Evolutionary conservation across 495 filamentous ascomycete species (phyloP).

Genomic region (Neurospora discreta): DNA sequence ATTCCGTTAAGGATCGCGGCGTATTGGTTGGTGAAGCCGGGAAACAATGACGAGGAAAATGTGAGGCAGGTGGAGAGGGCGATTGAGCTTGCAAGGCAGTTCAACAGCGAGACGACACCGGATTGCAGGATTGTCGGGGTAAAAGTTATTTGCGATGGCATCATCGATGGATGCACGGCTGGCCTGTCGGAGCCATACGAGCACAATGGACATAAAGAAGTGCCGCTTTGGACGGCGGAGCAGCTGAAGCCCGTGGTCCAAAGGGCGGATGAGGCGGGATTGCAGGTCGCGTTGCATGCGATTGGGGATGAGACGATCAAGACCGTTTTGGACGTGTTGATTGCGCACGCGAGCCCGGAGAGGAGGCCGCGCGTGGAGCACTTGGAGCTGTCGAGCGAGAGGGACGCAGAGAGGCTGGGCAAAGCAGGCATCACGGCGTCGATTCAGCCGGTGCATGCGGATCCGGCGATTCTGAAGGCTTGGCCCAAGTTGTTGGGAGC

Average conservation of each 20-base stretch:
- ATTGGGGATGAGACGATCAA: slow-evolving; percentile 50
- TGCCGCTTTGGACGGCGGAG: slow-evolving; percentile 45
- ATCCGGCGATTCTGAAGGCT: slow-evolving; percentile 49
- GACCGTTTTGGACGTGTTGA: slow-evolving; percentile 45
- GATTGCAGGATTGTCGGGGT: slow-evolving; percentile 52
- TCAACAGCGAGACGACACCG: slow-evolving; percentile 35
- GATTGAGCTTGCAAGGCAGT: slow-evolving; percentile 39
- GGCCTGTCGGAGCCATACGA: slow-evolving; percentile 50
- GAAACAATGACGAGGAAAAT: slow-evolving; percentile 28
- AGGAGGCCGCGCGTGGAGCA: slow-evolving; percentile 51
- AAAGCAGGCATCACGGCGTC: slow-evolving; percentile 48
- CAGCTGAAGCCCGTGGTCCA: slow-evolving; percentile 44
- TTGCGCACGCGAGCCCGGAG: slow-evolving; percentile 30
- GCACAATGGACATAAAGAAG: slow-evolving; percentile 31
- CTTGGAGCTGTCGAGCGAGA: slow-evolving; percentile 43
- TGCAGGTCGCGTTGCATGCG: slow-evolving; percentile 56
- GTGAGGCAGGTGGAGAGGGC: slow-evolving; percentile 48
- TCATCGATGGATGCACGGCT: slow-evolving; percentile 57
- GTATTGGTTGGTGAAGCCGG: slow-evolving; percentile 50
- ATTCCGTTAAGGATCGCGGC: slow-evolving; percentile 48
- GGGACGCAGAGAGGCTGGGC: slow-evolving; percentile 43
- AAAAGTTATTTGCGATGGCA: slow-evolving; percentile 59
- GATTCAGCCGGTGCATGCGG: slow-evolving; percentile 53
- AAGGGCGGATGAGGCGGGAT: slow-evolving; percentile 38
- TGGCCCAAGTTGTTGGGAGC: slow-evolving; percentile 46